A percentile compares a stretch with the other conserved stretches of the same genome.
Evolutionary conservation across 2,329 filamentous ascomycete species (phyloP).

Genomic region (Ilyonectria sp.): DNA sequence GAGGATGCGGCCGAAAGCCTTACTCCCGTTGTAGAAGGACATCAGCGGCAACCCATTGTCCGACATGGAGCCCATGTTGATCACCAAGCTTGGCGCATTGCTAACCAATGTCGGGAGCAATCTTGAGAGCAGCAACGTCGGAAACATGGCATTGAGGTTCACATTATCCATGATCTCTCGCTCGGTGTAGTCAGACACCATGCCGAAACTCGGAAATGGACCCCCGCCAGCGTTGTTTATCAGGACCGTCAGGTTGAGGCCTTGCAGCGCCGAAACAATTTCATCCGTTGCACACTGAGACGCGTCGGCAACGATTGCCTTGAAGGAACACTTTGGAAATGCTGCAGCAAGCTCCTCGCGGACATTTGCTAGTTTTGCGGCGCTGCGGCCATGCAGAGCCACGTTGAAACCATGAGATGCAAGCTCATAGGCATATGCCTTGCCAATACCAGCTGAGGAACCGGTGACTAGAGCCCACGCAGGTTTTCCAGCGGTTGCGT

Average conservation of each 20-base stretch:
- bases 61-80: not conserved
- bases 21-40: not conserved
- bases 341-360: not conserved
- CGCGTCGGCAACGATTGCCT: not conserved
- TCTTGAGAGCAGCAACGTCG: not conserved
- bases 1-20: not conserved
- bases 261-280: not conserved
- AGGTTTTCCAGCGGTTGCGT: too few species aligned
- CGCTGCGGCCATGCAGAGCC: not conserved
- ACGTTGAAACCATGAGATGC: not conserved
- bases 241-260: not conserved
- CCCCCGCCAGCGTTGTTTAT: not conserved
- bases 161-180: not conserved
- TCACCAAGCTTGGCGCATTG: not conserved
- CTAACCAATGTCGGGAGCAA: not conserved
- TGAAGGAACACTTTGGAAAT: not conserved
- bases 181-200: not conserved
- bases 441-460: not conserved
- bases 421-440: not conserved
- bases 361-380: not conserved
- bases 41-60: not conserved
- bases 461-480: not conserved
- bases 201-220: not conserved
- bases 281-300: not conserved
- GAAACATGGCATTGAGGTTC: not conserved